Evolutionary conservation across 2,329 filamentous ascomycete species (phyloP), one percentile per base, ranked within the genome.

Genomic region (Penicillium sp.): DNA sequence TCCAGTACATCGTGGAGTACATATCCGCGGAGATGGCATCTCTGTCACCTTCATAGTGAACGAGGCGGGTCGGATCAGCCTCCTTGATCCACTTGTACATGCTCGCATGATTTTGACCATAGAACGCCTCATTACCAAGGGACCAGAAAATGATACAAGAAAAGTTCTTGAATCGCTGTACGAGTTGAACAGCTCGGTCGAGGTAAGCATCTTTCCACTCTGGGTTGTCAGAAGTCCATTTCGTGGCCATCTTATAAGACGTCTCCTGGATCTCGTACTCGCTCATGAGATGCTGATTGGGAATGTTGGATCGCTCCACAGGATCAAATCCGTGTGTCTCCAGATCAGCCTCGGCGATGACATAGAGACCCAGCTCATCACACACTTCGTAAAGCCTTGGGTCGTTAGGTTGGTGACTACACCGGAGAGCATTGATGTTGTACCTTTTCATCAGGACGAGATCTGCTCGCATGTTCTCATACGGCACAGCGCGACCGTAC

Each of bases 51-150:
- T 91, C 89, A 69, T 91, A 91, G 72, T 91, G 89, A 0, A 91
- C 80, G 0, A 85, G 81, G 6, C 89, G 79, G 0, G 82, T 83
- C 0, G 84, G 80, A 65, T 91, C 89, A n/a, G 82, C 77, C 1
- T 76, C 61, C 63, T 86, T 88, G 54, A 84, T 82, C 71, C 84
- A 88, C 3, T 87, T 77, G 67, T 88, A 88, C 89, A 92, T 92
- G 37, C 85, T 86, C 50, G 81, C 81, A 69, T 89, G 87, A 70
- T 92, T 91, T 9, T 80, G 78, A 0, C 89, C 89, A 68, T 90
- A 91, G 71, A 90, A 91, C 0, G 89, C 85, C 71, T 92, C 89
- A 68, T 92, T 92, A 0, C 89, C 90, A 0, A 92, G 79, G 51
- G 86, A 89, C 90, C 90, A 92, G 45, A 91, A 85, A 53, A 92